Evolutionary conservation across 257 asterid genomes (phyloP).

Genomic region (Salvia rosmarinus): DNA sequence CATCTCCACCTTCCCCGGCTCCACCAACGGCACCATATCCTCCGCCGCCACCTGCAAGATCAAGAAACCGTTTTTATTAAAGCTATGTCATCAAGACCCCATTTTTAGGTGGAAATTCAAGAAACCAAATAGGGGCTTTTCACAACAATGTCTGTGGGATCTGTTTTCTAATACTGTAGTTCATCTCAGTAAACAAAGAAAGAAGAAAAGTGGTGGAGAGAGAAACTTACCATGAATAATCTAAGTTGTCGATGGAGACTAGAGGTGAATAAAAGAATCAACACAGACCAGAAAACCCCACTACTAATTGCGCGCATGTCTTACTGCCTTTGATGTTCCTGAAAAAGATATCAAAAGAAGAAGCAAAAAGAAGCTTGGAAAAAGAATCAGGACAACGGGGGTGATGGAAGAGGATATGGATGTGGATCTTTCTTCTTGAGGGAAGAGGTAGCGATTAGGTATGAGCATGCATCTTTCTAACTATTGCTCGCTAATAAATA

Average conservation of each 20-base stretch:
- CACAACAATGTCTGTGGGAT: conserved; percentile 38
- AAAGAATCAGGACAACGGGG: background rate
- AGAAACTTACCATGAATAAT: conserved; percentile 48
- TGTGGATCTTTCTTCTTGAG: conserved; percentile 15
- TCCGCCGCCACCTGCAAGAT: conserved; percentile 45
- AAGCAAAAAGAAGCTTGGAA: background rate
- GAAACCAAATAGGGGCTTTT: background rate
- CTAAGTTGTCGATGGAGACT: conserved; percentile 37
- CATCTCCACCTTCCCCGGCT: conserved; percentile 51
- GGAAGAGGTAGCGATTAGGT: conserved; percentile 29
- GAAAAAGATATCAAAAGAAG: conserved; percentile 1
- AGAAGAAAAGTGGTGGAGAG: background rate
- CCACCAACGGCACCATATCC: conserved; percentile 53
- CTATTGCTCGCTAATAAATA: conserved; percentile 26
- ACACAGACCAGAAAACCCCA: conserved; percentile 49
- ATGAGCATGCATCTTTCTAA: conserved; percentile 30
- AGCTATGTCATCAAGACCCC: conserved; percentile 4
- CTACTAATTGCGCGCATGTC: conserved; percentile 51
- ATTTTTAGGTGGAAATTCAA: background rate
- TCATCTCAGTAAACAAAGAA: background rate
- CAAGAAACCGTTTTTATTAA: conserved; percentile 31
- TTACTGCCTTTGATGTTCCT: conserved; percentile 19
- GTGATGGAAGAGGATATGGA: conserved; percentile 9
- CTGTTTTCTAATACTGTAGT: background rate
- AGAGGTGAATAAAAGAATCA: conserved; percentile 44